These are phyloP conservation scores for Diaporthe vaccinii DNA, from an alignment of 2,329 filamentous ascomycete species.

Conservation along the genomic window DNA sequence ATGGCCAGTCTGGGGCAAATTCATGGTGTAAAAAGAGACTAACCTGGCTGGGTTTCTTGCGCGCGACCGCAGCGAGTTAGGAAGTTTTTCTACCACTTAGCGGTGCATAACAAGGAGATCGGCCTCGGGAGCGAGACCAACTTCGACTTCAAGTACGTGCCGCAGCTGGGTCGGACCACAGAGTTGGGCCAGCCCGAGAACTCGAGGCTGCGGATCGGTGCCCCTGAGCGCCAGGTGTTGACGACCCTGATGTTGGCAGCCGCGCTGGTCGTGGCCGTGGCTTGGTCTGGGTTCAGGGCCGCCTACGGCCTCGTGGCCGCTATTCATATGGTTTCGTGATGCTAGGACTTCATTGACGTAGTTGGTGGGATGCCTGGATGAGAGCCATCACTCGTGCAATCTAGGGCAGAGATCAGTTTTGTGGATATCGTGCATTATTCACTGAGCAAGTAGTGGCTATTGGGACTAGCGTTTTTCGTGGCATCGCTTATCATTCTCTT, in stretches of 20 bases:
- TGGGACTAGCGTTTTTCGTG: neutral
- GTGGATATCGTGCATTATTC: neutral
- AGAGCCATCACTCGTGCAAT: no score
- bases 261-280: slow-evolving; percentile 46
- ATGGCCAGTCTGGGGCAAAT: neutral
- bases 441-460: neutral
- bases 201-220: slow-evolving; percentile 42
- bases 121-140: slow-evolving; percentile 71
- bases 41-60: neutral
- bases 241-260: slow-evolving; percentile 58
- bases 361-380: neutral
- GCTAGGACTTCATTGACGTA: neutral
- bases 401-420: neutral
- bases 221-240: slow-evolving; percentile 62
- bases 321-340: slow-evolving; percentile 18
- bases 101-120: slow-evolving; percentile 70
- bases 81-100: slow-evolving; percentile 61
- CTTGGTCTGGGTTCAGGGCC: slow-evolving; percentile 45
- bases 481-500: slow-evolving; percentile 11
- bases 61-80: slow-evolving; percentile 43
- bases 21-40: neutral
- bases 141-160: slow-evolving; percentile 81
- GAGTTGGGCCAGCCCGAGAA: slow-evolving; percentile 39
- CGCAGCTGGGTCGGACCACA: slow-evolving; percentile 56
- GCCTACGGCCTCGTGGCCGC: slow-evolving; percentile 35